Evolutionary conservation across 768 basidiomycete genomes (phyloP).

Genomic region (Rhizopogon rudus): DNA sequence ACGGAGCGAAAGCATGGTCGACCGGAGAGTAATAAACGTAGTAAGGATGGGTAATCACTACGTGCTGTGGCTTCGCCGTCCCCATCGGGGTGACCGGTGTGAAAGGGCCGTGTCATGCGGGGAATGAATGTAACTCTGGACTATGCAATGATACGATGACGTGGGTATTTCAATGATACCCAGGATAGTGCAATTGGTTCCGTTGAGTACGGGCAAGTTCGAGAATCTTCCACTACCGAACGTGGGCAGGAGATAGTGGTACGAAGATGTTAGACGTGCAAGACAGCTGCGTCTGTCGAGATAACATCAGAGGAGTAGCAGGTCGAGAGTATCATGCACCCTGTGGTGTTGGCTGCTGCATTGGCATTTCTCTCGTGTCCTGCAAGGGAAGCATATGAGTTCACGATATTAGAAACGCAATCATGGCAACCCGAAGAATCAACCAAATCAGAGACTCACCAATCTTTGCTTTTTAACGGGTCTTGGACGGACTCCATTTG

Average conservation of each 20-base stretch:
- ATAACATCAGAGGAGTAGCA: neutral
- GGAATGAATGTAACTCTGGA: neutral
- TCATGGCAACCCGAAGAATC: neutral
- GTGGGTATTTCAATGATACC: neutral
- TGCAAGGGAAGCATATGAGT: conserved; percentile 17
- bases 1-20: neutral
- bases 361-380: conserved; percentile 58
- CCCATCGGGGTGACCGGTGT: neutral
- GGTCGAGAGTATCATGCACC: conserved; percentile 37
- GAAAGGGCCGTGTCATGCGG: neutral
- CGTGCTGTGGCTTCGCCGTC: neutral
- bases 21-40: neutral
- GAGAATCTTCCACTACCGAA: neutral
- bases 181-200: neutral
- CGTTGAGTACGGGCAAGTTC: neutral
- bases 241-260: neutral
- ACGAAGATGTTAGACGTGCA: neutral
- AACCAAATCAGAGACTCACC: conserved; percentile 38
- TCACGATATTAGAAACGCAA: neutral
- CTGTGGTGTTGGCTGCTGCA: conserved; percentile 73
- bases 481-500: conserved; percentile 52
- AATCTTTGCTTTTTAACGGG: conserved; percentile 74
- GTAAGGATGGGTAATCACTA: neutral
- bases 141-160: neutral
- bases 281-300: neutral